Conservation (phyloP, 306 rosid species). For the Trifolium fragiferum region DNA sequence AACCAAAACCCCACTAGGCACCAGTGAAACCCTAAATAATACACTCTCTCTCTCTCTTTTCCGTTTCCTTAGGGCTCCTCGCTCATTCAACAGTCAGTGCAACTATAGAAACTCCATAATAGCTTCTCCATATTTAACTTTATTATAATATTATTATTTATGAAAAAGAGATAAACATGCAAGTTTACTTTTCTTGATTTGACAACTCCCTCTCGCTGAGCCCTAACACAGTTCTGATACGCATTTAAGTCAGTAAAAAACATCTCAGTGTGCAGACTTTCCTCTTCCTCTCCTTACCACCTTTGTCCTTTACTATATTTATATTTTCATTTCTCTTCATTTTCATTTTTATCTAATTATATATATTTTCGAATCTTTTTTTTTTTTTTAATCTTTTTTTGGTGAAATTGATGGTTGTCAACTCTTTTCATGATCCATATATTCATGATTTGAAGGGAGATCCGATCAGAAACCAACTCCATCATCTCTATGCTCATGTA, state of each 20-base stretch:
- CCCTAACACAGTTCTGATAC: constrained; percentile 71
- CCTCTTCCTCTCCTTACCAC: constrained; percentile 58
- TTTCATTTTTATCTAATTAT: no score
- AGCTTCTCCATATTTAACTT: constrained; percentile 26
- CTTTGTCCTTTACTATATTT: constrained; percentile 85
- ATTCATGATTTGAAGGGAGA: constrained; percentile 35
- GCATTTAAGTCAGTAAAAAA: constrained; percentile 80
- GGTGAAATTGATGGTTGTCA: constrained; percentile 54
- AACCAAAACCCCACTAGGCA: constrained; percentile 37
- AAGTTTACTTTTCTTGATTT: constrained; percentile 71
- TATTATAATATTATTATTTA: constrained; percentile 23
- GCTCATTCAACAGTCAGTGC: constrained; percentile 45
- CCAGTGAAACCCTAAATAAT: constrained; percentile 34
- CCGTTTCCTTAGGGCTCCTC: constrained; percentile 65
- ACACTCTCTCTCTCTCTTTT: constrained; percentile 5
- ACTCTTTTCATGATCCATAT: constrained; percentile 38
- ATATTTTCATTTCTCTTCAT: constrained; percentile 26
- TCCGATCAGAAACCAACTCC: constrained; percentile 61
- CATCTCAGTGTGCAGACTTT: constrained; percentile 61
- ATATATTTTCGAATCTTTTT: neutral
- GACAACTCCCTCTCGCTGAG: constrained; percentile 82
- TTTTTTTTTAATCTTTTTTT: constrained; percentile 8
- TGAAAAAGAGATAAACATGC: constrained; percentile 38
- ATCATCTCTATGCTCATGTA: constrained; percentile 50
- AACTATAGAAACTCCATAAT: constrained; percentile 54